Base-by-base conservation (phyloP, 1,284 basidiomycete species). In the Taiwanofungus camphoratus region DNA sequence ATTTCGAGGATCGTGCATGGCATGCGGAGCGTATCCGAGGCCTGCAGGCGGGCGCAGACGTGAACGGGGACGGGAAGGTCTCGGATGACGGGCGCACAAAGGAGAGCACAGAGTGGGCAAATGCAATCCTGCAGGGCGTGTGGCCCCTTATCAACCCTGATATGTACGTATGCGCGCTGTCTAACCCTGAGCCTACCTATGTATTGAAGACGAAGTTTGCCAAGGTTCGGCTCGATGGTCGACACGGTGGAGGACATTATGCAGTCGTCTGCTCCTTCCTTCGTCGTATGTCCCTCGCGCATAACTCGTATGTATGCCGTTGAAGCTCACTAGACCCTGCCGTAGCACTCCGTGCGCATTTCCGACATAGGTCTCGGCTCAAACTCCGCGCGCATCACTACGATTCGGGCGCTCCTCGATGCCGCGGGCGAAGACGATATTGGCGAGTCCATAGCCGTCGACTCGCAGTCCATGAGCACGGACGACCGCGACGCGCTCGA, bases 171-270 rank as follows among this genome's bases (percentile, higher is more conserved):
- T 24, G 30, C 18, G 11, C 22, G 11, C 20, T 30, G 33, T 41
- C 22, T 13, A 9, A 19, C 13, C 35, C 38, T 12, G 15, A 30
- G 34, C 21, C 30, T 26, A 12, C 4, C 26, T 19, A 30, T 16
- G 12, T 39, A 4, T 32, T 21, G 20, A 13, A 22, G 24, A 33
- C n/a, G 7, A 15, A 32, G 7, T 21, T 5, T 24, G 18, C 20
- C 36, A 36, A 62, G 61, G 41, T 68, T 69, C 51, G 52, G 46
- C 27, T 59, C 58, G 3, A 39, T 61, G 12, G 52, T 66, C 1
- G 67, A 69, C 52, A 62, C 66, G 60, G 49, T 69, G 0, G 67
- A 69, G 51, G 67, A 67, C 49, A 65, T 69, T 42, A 69, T 69
- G 67, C 67, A 69, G 48, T 56, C 63, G 8, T 66, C 64, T 3